Conservation (phyloP, 495 filamentous ascomycete species). For the Hypoxylon trugodes region DNA sequence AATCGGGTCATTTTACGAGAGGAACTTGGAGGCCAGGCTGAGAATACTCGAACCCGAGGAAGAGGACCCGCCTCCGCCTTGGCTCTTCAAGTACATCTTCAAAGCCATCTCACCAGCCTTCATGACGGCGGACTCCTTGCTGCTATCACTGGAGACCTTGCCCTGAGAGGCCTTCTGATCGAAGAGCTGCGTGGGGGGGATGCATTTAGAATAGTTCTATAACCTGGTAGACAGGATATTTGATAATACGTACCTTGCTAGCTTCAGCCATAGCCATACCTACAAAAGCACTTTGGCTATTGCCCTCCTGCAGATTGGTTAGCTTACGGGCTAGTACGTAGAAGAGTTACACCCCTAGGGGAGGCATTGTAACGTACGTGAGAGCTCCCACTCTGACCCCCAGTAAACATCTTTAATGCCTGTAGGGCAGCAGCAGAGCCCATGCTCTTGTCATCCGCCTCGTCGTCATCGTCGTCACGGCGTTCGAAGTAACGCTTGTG, state of each 20-base stretch:
- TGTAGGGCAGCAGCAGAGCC: conserved; percentile 73
- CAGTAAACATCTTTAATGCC: conserved; percentile 70
- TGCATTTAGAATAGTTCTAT: conserved; percentile 3
- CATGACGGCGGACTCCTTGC: conserved; percentile 61
- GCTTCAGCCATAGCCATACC: conserved; percentile 64
- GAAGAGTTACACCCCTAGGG: background rate
- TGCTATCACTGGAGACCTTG: conserved; percentile 53
- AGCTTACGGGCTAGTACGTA: background rate
- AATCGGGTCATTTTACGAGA: conserved; percentile 12
- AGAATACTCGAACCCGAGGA: conserved; percentile 44
- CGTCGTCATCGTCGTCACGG: conserved; percentile 45
- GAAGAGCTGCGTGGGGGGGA: conserved; percentile 50
- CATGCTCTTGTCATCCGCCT: conserved; percentile 54
- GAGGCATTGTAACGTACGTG: conserved; percentile 22
- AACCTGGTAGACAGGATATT: background rate
- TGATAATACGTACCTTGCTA: conserved; percentile 49
- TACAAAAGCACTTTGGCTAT: conserved; percentile 56
- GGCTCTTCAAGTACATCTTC: conserved; percentile 63
- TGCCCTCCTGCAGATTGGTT: conserved; percentile 32
- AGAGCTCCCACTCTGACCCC: conserved; percentile 47
- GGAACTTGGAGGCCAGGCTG: conserved; percentile 53
- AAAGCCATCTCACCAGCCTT: conserved; percentile 64
- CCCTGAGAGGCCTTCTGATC: conserved; percentile 57
- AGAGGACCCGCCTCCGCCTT: conserved; percentile 39
- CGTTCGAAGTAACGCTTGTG: conserved; percentile 63